Conservation (phyloP, 2,329 filamentous ascomycete genomes). For the Endocalyx cinctus region DNA sequence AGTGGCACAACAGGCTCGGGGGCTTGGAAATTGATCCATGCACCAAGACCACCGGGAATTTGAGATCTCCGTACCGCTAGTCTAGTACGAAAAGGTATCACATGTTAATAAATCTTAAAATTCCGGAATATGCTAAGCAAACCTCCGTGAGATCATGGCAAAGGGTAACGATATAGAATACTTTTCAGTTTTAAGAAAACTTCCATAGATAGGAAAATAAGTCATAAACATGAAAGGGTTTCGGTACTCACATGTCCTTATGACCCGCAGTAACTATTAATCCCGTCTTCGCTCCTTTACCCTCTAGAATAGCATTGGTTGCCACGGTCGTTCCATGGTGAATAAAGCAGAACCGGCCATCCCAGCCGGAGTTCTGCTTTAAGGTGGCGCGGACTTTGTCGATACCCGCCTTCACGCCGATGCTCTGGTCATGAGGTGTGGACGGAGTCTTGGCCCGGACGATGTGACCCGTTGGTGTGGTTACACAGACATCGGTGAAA, state of each 20-base stretch:
- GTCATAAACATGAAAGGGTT: too few relatives aligned
- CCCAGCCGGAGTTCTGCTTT: constrained; percentile 33
- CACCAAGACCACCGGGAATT: constrained; percentile 45
- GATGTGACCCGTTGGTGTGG: constrained; percentile 38
- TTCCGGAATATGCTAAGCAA: too few relatives aligned
- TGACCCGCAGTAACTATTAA: constrained; percentile 44
- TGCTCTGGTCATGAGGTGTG: constrained; percentile 40
- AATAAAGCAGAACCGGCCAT: constrained; percentile 41
- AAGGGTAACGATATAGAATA: too few relatives aligned
- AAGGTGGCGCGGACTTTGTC: constrained; percentile 34
- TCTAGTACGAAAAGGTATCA: too few relatives aligned
- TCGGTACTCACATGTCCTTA: constrained; percentile 41
- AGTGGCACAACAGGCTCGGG: constrained; percentile 44
- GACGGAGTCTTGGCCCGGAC: constrained; percentile 42
- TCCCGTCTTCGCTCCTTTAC: constrained; percentile 42
- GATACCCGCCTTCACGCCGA: constrained; percentile 43
- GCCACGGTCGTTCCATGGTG: constrained; percentile 46
- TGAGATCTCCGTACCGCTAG: too few relatives aligned
- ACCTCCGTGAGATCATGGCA: too few relatives aligned
- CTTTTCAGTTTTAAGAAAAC: too few relatives aligned
- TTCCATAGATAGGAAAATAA: too few relatives aligned
- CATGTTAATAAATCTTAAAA: too few relatives aligned
- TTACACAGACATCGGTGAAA: constrained; percentile 44
- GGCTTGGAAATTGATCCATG: constrained; percentile 43
- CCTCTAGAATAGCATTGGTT: constrained; percentile 45